Percentiles rank a stretch among this genome's conserved stretches.
phyloP scores from a whole-genome alignment of 495 filamentous ascomycete genomes.

The Penicillium longicatenatum region DNA sequence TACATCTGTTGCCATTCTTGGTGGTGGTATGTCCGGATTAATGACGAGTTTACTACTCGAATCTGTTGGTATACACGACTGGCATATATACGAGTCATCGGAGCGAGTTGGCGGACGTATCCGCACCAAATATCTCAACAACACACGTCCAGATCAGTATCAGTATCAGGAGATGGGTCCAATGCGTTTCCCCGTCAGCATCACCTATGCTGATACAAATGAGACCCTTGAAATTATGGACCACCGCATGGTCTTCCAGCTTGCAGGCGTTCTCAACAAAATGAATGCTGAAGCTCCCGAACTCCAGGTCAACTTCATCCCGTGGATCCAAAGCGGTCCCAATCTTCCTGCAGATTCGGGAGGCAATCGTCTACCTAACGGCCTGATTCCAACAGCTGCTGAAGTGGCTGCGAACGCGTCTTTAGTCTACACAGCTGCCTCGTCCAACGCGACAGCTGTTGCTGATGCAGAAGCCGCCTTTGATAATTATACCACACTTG shows the following conservation, averaged over 20 bases:
- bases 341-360: constrained; percentile 55
- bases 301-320: constrained; percentile 65
- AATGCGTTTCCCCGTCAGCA: constrained; percentile 61
- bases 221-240: constrained; percentile 58
- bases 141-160: constrained; percentile 58
- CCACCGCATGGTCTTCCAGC: constrained; percentile 64
- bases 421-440: constrained; percentile 32
- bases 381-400: constrained; percentile 41
- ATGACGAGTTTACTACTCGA: constrained; percentile 56
- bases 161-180: constrained; percentile 78
- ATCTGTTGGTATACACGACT: constrained; percentile 55
- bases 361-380: constrained; percentile 54
- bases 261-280: constrained; percentile 58
- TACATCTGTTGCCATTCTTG: constrained; percentile 58
- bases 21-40: constrained; percentile 68
- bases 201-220: constrained; percentile 53
- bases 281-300: constrained; percentile 54
- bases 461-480: constrained; percentile 39
- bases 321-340: constrained; percentile 56
- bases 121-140: constrained; percentile 62
- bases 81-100: constrained; percentile 56
- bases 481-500: constrained; percentile 21
- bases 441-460: constrained; percentile 37
- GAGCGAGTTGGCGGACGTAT: constrained; percentile 58
- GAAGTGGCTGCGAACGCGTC: constrained; percentile 34